phyloP scores from a whole-genome alignment of 345 rosid genomes.

The Euphorbia pulcherrima region DNA sequence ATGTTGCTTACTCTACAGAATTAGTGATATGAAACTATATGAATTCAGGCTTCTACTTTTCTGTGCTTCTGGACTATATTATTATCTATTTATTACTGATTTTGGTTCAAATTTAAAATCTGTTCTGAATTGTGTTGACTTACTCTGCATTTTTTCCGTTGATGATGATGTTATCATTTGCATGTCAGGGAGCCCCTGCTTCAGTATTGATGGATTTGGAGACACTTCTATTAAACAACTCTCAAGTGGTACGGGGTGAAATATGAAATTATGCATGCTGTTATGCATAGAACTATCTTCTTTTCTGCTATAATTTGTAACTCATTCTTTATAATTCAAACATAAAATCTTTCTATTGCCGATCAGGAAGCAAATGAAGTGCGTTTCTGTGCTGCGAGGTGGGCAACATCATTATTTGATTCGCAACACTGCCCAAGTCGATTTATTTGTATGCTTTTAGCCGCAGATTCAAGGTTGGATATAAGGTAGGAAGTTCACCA shows the following conservation, averaged over 20 bases:
- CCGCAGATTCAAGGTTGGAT: constrained; percentile 81
- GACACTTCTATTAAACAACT: constrained; percentile 62
- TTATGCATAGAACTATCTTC: not conserved
- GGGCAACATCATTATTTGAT: constrained; percentile 79
- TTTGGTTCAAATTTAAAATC: not conserved
- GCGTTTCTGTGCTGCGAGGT: constrained; percentile 85
- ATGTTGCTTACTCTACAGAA: not conserved
- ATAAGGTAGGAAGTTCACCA: constrained; percentile 53
- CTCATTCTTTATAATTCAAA: constrained; percentile 4
- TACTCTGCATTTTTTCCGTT: not conserved
- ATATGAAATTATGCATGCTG: constrained; percentile 1
- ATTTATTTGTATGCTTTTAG: constrained; percentile 85
- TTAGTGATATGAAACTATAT: not conserved
- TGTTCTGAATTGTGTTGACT: not conserved
- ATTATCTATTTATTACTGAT: not conserved
- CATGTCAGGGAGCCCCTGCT: constrained; percentile 61
- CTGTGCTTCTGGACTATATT: not conserved
- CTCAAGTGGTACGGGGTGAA: constrained; percentile 52
- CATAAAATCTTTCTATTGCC: constrained; percentile 19
- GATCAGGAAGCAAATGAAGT: constrained; percentile 88
- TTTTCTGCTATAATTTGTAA: constrained; percentile 13
- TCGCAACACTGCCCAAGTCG: constrained; percentile 90
- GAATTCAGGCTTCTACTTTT: not conserved
- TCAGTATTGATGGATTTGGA: constrained; percentile 65
- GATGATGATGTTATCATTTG: constrained; percentile 12